A percentile compares a stretch with the other conserved stretches of the same genome.
phyloP scores from a whole-genome alignment of 805 yeast species.

The Spencermartinsiella europaea region DNA sequence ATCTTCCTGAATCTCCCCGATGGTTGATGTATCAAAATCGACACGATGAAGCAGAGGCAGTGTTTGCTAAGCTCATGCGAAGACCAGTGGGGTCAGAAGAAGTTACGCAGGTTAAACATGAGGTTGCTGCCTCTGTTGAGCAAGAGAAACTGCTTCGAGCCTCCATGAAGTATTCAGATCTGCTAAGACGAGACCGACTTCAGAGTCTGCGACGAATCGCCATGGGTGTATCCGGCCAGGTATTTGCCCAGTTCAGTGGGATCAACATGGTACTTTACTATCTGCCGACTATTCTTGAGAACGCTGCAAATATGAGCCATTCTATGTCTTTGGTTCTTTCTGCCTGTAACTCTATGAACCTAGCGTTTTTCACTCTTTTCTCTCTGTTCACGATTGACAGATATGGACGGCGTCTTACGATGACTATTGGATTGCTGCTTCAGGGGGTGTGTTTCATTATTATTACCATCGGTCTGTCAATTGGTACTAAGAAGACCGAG shows the following conservation, averaged over 20 bases:
- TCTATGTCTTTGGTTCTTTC: conserved; percentile 81
- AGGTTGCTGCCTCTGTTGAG: conserved; percentile 41
- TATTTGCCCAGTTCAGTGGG: conserved; percentile 67
- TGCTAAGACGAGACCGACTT: conserved; percentile 17
- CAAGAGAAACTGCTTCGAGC: conserved; percentile 30
- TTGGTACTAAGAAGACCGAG: conserved; percentile 8
- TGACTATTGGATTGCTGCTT: conserved; percentile 44
- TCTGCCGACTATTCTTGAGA: conserved; percentile 11
- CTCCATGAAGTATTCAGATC: conserved; percentile 20
- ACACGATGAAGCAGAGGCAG: conserved; percentile 7
- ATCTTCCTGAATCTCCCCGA: conserved; percentile 83
- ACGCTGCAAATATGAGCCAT: conserved; percentile 63
- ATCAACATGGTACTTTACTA: conserved; percentile 68
- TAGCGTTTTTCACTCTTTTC: conserved; percentile 44
- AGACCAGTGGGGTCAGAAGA: conserved; percentile 43
- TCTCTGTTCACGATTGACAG: conserved; percentile 55
- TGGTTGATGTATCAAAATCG: conserved; percentile 57
- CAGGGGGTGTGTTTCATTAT: conserved; percentile 9
- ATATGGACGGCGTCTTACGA: conserved; percentile 58
- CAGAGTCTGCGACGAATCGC: conserved; percentile 47
- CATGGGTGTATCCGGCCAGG: conserved; percentile 58
- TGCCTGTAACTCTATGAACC: conserved; percentile 46
- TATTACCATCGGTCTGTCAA: conserved; percentile 7
- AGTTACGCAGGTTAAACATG: conserved; percentile 48
- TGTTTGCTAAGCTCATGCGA: not conserved